A percentile compares a stretch with the other conserved stretches of the same genome.
phyloP scores from a whole-genome alignment of 352 stramenopile genomes.

The Achlya hypogyna region DNA sequence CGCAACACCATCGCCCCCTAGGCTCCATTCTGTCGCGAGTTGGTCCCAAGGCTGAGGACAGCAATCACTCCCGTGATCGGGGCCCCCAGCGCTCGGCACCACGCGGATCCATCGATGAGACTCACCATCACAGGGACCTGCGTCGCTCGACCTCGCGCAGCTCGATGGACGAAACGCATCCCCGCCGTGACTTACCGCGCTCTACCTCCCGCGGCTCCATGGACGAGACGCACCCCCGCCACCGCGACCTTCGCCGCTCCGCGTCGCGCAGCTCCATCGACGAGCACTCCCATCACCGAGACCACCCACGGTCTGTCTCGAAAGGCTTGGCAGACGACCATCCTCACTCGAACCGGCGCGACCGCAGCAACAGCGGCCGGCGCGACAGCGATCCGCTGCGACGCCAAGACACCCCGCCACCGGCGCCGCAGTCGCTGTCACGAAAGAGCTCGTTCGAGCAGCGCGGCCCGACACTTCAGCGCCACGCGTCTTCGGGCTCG shows the following conservation, averaged over 20 bases:
- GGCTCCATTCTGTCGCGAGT: conserved; percentile 2
- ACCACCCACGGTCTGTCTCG: too few relatives aligned
- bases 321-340: too few relatives aligned
- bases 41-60: background rate
- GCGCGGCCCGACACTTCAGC: background rate
- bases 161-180: background rate
- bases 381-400: background rate
- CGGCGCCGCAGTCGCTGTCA: background rate
- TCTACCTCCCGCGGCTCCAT: background rate
- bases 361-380: background rate
- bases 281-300: too few relatives aligned
- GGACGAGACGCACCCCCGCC: background rate
- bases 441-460: background rate
- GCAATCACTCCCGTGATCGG: too few relatives aligned
- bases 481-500: background rate
- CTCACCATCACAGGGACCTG: too few relatives aligned
- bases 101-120: background rate
- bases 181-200: background rate
- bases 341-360: background rate
- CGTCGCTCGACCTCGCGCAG: too few relatives aligned
- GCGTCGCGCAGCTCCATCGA: too few relatives aligned
- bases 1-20: background rate
- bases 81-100: too few relatives aligned
- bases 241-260: too few relatives aligned
- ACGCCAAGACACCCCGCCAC: background rate